Conservation (phyloP, 805 yeast genomes). For the Candida nemodendra region DNA sequence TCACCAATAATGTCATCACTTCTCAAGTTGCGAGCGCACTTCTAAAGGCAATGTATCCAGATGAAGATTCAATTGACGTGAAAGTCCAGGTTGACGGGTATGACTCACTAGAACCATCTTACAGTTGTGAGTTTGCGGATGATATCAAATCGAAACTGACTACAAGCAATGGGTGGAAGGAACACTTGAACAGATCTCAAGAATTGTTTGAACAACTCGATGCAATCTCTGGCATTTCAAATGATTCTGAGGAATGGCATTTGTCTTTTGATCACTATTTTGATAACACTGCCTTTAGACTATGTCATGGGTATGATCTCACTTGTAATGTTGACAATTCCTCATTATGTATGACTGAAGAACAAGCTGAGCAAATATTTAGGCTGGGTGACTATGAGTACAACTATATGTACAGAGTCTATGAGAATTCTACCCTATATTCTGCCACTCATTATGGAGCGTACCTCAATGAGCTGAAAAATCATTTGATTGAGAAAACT, state of each 20-base stretch:
- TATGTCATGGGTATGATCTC: constrained; percentile 37
- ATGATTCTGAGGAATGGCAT: constrained; percentile 24
- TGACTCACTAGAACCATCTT: constrained; percentile 39
- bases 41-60: constrained; percentile 38
- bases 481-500: constrained; percentile 29
- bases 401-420: constrained; percentile 37
- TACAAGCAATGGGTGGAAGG: constrained; percentile 34
- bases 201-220: constrained; percentile 30
- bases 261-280: constrained; percentile 38
- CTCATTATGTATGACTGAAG: constrained; percentile 28
- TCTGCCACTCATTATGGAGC: constrained; percentile 36
- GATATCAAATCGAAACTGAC: constrained; percentile 26
- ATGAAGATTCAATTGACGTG: constrained; percentile 29
- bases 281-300: constrained; percentile 40
- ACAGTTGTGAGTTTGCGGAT: constrained; percentile 33
- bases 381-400: constrained; percentile 45
- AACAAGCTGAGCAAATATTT: constrained; percentile 39
- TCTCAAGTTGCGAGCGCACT: constrained; percentile 39
- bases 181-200: constrained; percentile 33
- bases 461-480: constrained; percentile 36
- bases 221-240: constrained; percentile 27
- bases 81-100: constrained; percentile 28
- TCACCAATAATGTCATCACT: constrained; percentile 40
- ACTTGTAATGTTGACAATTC: constrained; percentile 24
- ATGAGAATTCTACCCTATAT: constrained; percentile 35